These are phyloP conservation scores for Penicillium sp. DNA, from an alignment of 2,329 filamentous ascomycete species.

Conservation along the genomic window DNA sequence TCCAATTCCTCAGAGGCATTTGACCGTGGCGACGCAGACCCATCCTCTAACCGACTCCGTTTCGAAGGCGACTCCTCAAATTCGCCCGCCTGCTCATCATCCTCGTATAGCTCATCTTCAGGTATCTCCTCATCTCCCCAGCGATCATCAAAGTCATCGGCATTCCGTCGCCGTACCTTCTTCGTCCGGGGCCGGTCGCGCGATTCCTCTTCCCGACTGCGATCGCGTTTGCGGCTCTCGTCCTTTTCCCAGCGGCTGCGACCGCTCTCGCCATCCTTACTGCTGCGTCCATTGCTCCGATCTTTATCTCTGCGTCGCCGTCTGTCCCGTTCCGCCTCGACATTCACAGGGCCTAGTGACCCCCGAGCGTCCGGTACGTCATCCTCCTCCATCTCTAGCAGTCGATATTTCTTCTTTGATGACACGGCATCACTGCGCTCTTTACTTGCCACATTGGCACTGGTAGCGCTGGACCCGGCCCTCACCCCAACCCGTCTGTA, in stretches of 20 bases:
- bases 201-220: constrained; percentile 29
- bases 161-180: too few relatives aligned
- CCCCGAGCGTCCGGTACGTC: constrained; percentile 21
- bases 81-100: too few relatives aligned
- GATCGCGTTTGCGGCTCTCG: constrained; percentile 34
- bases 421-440: too few relatives aligned
- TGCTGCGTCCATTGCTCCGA: too few relatives aligned
- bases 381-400: constrained; percentile 48
- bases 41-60: constrained; percentile 57
- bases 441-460: too few relatives aligned
- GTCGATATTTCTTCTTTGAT: constrained; percentile 41
- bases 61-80: constrained; percentile 64
- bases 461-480: constrained; percentile 27
- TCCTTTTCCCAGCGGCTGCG: constrained; percentile 27
- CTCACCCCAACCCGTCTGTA: too few relatives aligned
- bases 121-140: constrained; percentile 68
- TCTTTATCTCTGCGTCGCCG: constrained; percentile 17
- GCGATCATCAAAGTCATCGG: constrained; percentile 61
- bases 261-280: constrained; percentile 18
- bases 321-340: constrained; percentile 31
- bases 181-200: constrained; percentile 41
- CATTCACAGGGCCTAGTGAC: constrained; percentile 26
- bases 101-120: constrained; percentile 27
- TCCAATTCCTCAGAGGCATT: too few relatives aligned
- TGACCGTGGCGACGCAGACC: constrained; percentile 42